A percentile compares a stretch with the other conserved stretches of the same genome.
These are phyloP conservation scores for Bipolaris sorokiniana DNA, from an alignment of 2,329 filamentous ascomycete species.

Conservation along the genomic window DNA sequence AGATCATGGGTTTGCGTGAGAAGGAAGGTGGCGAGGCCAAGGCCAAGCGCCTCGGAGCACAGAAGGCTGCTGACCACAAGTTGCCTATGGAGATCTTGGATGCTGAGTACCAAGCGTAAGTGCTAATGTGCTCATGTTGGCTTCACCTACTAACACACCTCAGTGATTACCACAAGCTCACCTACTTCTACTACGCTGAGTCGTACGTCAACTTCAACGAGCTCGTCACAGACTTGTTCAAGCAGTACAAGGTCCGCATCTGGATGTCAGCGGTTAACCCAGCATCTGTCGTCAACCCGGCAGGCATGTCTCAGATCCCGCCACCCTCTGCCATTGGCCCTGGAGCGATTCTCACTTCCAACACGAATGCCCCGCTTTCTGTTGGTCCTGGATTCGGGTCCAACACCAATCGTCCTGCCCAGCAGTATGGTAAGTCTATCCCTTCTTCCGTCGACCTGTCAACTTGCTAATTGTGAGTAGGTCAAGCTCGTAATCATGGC, in stretches of 20 bases:
- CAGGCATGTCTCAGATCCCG: constrained; percentile 40
- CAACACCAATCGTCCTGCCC: constrained; percentile 30
- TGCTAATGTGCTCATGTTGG: constrained; percentile 28
- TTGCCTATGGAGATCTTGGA: constrained; percentile 99
- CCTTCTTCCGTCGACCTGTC: neutral
- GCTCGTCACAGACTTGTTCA: constrained; percentile 95
- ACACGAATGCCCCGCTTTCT: constrained; percentile 27
- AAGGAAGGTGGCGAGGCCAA: constrained; percentile 98
- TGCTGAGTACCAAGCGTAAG: constrained; percentile 97
- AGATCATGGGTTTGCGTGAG: constrained; percentile 85
- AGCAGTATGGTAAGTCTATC: constrained; percentile 36
- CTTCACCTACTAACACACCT: constrained; percentile 29
- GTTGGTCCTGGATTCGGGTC: constrained; percentile 45
- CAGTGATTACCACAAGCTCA: constrained; percentile 98
- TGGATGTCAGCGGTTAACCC: constrained; percentile 99
- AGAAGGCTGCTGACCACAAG: constrained; percentile 93
- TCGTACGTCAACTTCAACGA: constrained; percentile 99
- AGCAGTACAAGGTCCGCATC: constrained; percentile 98
- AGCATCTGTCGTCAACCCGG: constrained; percentile 72
- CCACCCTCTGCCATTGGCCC: constrained; percentile 49
- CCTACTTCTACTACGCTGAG: constrained; percentile 98
- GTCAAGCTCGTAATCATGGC: constrained; percentile 25
- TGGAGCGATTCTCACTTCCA: constrained; percentile 43
- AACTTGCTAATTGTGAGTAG: constrained; percentile 22
- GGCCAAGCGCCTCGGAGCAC: constrained; percentile 93